Evolutionary conservation across 1,284 basidiomycete genomes (phyloP).

Genomic region (Pseudozyma sp.): DNA sequence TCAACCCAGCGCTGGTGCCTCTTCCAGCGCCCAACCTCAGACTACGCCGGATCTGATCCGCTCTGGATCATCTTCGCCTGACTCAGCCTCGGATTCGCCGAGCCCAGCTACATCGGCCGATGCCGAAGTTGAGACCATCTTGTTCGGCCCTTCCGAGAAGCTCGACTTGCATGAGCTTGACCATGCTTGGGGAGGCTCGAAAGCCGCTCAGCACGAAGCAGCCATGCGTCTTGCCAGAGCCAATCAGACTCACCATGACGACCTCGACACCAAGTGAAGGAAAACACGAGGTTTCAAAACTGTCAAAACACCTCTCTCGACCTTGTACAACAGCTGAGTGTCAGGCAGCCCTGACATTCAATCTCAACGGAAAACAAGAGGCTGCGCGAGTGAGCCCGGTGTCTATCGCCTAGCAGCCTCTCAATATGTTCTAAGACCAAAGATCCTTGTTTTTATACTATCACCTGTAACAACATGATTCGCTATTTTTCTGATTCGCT

Average conservation of each 20-base stretch:
- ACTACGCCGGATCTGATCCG: conserved; percentile 36
- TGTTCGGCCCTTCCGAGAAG: conserved; percentile 50
- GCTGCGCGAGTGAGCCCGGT: too few relatives aligned
- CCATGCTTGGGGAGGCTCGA: conserved; percentile 41
- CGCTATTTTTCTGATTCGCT: conserved; percentile 15
- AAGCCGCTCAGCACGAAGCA: conserved; percentile 29
- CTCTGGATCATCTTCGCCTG: conserved; percentile 33
- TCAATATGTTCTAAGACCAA: conserved; percentile 1
- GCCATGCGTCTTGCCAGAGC: conserved; percentile 21
- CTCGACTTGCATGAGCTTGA: conserved; percentile 48
- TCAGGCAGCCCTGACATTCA: conserved; percentile 30
- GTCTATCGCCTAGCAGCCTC: too few relatives aligned
- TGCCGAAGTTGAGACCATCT: conserved; percentile 44
- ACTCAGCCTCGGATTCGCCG: conserved; percentile 36
- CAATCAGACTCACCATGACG: conserved; percentile 12
- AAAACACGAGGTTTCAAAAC: background rate
- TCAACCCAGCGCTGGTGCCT: conserved; percentile 14
- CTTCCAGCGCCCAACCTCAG: conserved; percentile 17
- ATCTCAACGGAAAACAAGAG: conserved; percentile 5
- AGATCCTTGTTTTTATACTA: conserved; percentile 3
- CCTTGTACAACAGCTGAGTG: conserved; percentile 32
- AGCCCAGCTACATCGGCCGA: conserved; percentile 35
- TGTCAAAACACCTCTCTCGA: background rate
- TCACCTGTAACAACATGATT: conserved; percentile 25
- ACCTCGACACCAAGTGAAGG: conserved; percentile 15